Base-by-base conservation (phyloP, 2,329 filamentous ascomycete genomes). In the Fusarium chlamydosporum region DNA sequence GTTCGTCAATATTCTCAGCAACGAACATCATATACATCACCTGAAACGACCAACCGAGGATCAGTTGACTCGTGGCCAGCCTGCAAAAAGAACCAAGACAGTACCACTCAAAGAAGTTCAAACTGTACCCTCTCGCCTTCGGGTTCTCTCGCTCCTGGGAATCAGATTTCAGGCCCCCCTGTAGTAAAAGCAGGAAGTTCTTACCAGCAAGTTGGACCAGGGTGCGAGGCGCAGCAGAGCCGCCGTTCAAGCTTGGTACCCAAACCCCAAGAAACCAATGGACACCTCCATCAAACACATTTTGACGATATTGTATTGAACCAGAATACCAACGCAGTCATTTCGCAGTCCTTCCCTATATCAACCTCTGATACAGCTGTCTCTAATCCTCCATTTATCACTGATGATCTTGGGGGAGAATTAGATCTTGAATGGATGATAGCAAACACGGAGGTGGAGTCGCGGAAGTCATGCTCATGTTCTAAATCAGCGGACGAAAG, bases 401-500 rank as follows among this genome's bases (percentile, higher is more conserved):
- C 26, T 7, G 18, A n/a, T 6, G 23, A 13, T 3, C 6, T 47
- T 2, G 31, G 37, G 0, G 41, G 4, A 31, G 41, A 55, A 11
- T 38, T 47, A 16, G 41, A 55, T 16, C 33, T 55, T 18, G 26
- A 31, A 12, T 55, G 31, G n/a, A 26, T 46, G 4, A 31, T 55
- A 46, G 16, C 23, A 23, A 26, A 47, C 26, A 15, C 33, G 16
- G 26, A 46, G 3, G 7, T 47, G 4, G 41, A 47, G 9, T 16
- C 29, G 18, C 13, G 11, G 5, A 55, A 38, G 4, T 7, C 13
- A 46, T 31, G 29, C 6, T 9, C 40, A 4, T 29, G 2, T 6
- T 31, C 13, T 29, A 55, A 38, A 46, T 46, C 41, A 46, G 4
- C 7, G 31, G 13, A 38, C 7, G n/a, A 23, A 15, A n/a, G 15